Evolutionary conservation across 2,329 filamentous ascomycete genomes (phyloP).

Genomic region (Penicillium sp.): DNA sequence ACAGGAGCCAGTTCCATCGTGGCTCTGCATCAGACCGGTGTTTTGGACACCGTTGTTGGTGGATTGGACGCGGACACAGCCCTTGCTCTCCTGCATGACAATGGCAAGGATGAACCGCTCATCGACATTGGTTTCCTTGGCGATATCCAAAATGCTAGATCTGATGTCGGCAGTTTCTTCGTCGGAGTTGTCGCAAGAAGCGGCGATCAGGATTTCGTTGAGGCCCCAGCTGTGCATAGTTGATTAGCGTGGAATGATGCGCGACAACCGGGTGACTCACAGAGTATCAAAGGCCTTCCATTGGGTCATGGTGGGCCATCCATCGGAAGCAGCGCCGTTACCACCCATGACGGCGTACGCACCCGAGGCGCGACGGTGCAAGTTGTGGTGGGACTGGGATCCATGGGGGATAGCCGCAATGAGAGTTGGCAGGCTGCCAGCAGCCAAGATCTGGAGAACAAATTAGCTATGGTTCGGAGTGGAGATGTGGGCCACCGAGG

Average conservation of each 20-base stretch:
- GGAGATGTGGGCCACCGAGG: background rate
- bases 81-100: slow-evolving; percentile 49
- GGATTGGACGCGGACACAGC: slow-evolving; percentile 47
- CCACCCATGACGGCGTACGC: slow-evolving; percentile 23
- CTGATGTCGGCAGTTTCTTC: slow-evolving; percentile 34
- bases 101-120: slow-evolving; percentile 49
- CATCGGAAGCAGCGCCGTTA: slow-evolving; percentile 21
- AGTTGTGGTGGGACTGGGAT: slow-evolving; percentile 7
- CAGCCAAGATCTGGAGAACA: slow-evolving; percentile 26
- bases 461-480: slow-evolving; percentile 6
- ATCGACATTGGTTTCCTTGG: slow-evolving; percentile 36
- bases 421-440: slow-evolving; percentile 33
- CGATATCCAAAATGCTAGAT: slow-evolving; percentile 36
- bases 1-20: slow-evolving; percentile 37
- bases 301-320: slow-evolving; percentile 25
- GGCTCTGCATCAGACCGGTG: slow-evolving; percentile 43
- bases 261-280: slow-evolving; percentile 21
- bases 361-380: slow-evolving; percentile 22
- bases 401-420: slow-evolving; percentile 19
- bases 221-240: slow-evolving; percentile 14
- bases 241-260: slow-evolving; percentile 18
- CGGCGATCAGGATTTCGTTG: slow-evolving; percentile 11
- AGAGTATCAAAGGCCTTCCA: slow-evolving; percentile 29
- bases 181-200: slow-evolving; percentile 27
- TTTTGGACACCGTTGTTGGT: slow-evolving; percentile 46